Conservation (phyloP, 305 asterid genomes). For the Rubia occidens region DNA sequence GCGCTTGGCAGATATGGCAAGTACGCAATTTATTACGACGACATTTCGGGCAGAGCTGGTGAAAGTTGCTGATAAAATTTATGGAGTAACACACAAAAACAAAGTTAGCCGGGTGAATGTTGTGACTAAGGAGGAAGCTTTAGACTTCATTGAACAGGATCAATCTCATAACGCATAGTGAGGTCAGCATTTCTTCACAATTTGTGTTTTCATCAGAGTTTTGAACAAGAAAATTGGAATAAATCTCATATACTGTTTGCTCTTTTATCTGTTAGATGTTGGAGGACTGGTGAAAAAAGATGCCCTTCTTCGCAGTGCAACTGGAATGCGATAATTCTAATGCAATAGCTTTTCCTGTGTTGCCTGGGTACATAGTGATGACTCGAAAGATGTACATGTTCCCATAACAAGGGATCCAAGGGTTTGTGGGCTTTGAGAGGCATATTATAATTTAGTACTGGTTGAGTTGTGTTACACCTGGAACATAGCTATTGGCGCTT, state of each 20-base stretch:
- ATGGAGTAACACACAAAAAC: slow-evolving; percentile 84
- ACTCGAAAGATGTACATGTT: background rate
- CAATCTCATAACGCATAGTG: slow-evolving; percentile 68
- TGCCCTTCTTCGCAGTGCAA: background rate
- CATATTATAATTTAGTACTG: background rate
- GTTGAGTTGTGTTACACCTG: background rate
- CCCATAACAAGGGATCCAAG: no score
- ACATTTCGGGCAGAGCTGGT: slow-evolving; percentile 91
- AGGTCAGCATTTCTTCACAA: slow-evolving; percentile 32
- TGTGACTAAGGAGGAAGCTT: slow-evolving; percentile 64
- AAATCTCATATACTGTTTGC: background rate
- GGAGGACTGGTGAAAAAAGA: background rate
- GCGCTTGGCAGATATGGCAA: slow-evolving; percentile 79
- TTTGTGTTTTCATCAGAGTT: background rate
- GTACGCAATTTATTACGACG: slow-evolving; percentile 88
- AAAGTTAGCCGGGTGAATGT: slow-evolving; percentile 80
- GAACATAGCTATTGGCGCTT: background rate
- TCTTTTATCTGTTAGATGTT: background rate
- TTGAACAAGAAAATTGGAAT: background rate
- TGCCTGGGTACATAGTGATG: background rate
- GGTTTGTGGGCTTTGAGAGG: background rate
- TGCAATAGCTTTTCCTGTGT: background rate
- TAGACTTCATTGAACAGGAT: slow-evolving; percentile 78
- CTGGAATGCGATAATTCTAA: background rate
- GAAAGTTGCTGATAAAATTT: slow-evolving; percentile 93